Conservation (phyloP, 345 rosid genomes). For the Luvunga scandens region DNA sequence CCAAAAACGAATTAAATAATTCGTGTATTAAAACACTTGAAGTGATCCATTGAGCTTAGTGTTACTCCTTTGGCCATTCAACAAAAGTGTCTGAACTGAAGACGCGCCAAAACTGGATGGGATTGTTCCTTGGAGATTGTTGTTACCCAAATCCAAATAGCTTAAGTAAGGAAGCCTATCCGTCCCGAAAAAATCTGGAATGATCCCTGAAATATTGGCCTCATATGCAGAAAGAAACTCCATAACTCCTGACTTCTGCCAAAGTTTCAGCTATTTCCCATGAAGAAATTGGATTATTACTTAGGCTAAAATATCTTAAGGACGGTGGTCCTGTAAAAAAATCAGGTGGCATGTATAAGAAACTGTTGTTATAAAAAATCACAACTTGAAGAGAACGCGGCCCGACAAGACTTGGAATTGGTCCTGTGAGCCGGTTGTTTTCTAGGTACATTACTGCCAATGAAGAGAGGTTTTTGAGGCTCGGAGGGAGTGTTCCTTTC, state of each 20-base stretch:
- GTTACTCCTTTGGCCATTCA: not conserved
- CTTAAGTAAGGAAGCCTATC: not conserved
- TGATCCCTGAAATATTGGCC: not conserved
- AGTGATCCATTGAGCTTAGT: conserved; percentile 44
- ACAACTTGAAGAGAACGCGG: conserved; percentile 33
- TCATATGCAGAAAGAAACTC: conserved; percentile 34
- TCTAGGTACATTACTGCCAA: conserved; percentile 48
- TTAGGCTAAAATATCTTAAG: conserved; percentile 31
- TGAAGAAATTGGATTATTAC: conserved; percentile 41
- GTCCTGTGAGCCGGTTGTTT: conserved; percentile 46
- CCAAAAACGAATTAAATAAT: conserved; percentile 38
- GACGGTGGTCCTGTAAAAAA: conserved; percentile 56
- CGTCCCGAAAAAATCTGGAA: not conserved
- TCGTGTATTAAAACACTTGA: conserved; percentile 44
- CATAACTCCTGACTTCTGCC: conserved; percentile 35
- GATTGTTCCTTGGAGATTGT: conserved; percentile 37
- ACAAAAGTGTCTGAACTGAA: conserved; percentile 21
- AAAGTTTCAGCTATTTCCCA: conserved; percentile 60
- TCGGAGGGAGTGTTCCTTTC: conserved; percentile 49
- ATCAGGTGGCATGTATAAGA: conserved; percentile 45
- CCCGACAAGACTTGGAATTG: conserved; percentile 57
- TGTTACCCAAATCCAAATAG: not conserved
- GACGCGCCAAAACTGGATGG: conserved; percentile 20
- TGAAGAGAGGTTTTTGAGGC: conserved; percentile 42
- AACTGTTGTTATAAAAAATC: conserved; percentile 40